Evolutionary conservation across 345 rosid species (phyloP).

Genomic region (Aurinia saxatilis): DNA sequence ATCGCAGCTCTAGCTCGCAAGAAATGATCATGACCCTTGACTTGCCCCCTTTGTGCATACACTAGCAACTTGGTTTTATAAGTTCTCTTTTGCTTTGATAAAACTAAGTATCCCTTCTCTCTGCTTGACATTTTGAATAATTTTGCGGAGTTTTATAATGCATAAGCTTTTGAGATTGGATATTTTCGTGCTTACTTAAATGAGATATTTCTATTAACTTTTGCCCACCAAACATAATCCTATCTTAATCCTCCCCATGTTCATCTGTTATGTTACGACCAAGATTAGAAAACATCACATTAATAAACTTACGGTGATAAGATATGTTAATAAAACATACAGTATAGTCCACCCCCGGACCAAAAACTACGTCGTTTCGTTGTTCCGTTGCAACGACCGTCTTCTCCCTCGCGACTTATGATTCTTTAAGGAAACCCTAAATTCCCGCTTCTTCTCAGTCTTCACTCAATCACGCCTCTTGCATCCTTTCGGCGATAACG

Average conservation of each 20-base stretch:
- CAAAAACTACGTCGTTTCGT: neutral
- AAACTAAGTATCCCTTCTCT: neutral
- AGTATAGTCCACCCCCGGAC: too few relatives aligned
- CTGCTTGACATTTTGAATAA: neutral
- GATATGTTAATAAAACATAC: too few relatives aligned
- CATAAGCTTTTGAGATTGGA: neutral
- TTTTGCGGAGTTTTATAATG: neutral
- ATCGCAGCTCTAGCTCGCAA: constrained; percentile 76
- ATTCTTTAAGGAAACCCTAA: too few relatives aligned
- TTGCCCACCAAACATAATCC: neutral
- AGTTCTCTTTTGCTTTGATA: neutral
- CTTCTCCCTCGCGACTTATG: neutral
- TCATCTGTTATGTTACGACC: too few relatives aligned
- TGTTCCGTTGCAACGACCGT: neutral
- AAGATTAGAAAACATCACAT: too few relatives aligned
- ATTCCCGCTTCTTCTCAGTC: neutral
- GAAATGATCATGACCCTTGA: constrained; percentile 33
- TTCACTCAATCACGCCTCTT: neutral
- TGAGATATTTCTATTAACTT: neutral
- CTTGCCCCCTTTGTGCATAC: constrained; percentile 22
- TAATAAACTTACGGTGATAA: too few relatives aligned
- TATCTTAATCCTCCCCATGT: too few relatives aligned
- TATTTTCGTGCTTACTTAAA: neutral
- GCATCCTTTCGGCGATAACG: neutral
- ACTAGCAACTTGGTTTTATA: neutral